Evolutionary conservation across 805 yeast species (phyloP).

Genomic region (Candida caryicola): DNA sequence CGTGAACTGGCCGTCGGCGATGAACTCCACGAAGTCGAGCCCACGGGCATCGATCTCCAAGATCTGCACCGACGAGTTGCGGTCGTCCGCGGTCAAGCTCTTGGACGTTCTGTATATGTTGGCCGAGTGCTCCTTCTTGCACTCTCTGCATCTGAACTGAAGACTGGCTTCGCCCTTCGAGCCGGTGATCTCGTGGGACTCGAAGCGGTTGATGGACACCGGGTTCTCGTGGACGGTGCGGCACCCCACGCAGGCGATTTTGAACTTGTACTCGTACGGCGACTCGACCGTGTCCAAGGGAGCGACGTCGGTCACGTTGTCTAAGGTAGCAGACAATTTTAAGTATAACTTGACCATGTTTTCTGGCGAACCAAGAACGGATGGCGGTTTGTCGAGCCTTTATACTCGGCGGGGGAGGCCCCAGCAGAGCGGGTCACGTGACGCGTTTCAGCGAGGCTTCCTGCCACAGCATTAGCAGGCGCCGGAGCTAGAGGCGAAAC

Average conservation of each 20-base stretch:
- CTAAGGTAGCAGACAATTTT: slow-evolving; percentile 45
- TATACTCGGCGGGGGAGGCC: too few species aligned
- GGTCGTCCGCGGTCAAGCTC: slow-evolving; percentile 34
- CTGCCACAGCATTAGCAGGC: too few species aligned
- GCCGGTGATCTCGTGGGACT: slow-evolving; percentile 60
- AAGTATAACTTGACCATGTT: slow-evolving; percentile 39
- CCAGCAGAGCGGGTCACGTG: too few species aligned
- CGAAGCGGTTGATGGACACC: slow-evolving; percentile 65
- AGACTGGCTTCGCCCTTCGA: slow-evolving; percentile 84
- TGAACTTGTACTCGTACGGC: slow-evolving; percentile 77
- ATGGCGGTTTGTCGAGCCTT: too few species aligned
- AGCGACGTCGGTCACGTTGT: slow-evolving; percentile 52
- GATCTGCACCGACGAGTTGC: slow-evolving; percentile 44
- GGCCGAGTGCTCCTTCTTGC: slow-evolving; percentile 46
- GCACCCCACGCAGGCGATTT: slow-evolving; percentile 73
- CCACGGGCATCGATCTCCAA: slow-evolving; percentile 86
- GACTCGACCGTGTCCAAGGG: slow-evolving; percentile 57
- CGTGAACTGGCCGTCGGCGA: slow-evolving; percentile 61
- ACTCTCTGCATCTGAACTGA: slow-evolving; percentile 69
- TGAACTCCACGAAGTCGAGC: slow-evolving; percentile 63
- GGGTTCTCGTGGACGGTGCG: slow-evolving; percentile 73
- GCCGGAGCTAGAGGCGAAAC: too few species aligned
- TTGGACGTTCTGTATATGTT: slow-evolving; percentile 31
- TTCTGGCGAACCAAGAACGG: too few species aligned
- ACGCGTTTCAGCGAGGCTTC: too few species aligned